Evolutionary conservation across 2,329 filamentous ascomycete species (phyloP).

Genomic region (Colletotrichum plurivorum): DNA sequence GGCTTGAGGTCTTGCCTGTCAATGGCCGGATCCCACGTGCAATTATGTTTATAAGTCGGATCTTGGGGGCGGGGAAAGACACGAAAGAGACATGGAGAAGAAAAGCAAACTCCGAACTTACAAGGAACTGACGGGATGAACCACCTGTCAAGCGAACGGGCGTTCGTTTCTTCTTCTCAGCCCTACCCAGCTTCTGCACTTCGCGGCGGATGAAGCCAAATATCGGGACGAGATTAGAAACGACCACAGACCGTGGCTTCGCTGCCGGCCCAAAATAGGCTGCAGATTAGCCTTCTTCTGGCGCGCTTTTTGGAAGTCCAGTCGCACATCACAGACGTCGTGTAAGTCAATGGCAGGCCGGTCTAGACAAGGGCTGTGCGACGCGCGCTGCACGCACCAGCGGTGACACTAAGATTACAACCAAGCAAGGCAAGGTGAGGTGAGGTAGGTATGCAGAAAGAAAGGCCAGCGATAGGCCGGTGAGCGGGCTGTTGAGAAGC

Average conservation of each 20-base stretch:
- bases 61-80: constrained; percentile 4
- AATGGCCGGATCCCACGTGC: background rate
- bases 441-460: background rate
- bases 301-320: constrained; percentile 5
- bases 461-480: constrained; percentile 13
- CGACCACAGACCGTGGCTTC: constrained; percentile 1
- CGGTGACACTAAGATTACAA: constrained; percentile 2
- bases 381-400: background rate
- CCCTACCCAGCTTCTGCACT: constrained; percentile 20
- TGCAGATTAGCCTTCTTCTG: background rate
- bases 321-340: constrained; percentile 8
- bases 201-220: background rate
- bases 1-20: background rate
- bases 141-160: background rate
- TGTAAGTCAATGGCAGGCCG: constrained; percentile 8
- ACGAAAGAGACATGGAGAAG: background rate
- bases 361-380: constrained; percentile 21
- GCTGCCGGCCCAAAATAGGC: constrained; percentile 28
- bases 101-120: constrained; percentile 9
- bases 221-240: background rate
- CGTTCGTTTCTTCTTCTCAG: constrained; percentile 34
- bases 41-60: constrained; percentile 24
- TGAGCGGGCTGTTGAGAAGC: constrained; percentile 1
- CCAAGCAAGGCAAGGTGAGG: no score
- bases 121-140: constrained; percentile 7